A percentile compares a stretch with the other conserved stretches of the same genome.
Evolutionary conservation across 1,284 basidiomycete species (phyloP).

Genomic region (Thelephora terrestris): DNA sequence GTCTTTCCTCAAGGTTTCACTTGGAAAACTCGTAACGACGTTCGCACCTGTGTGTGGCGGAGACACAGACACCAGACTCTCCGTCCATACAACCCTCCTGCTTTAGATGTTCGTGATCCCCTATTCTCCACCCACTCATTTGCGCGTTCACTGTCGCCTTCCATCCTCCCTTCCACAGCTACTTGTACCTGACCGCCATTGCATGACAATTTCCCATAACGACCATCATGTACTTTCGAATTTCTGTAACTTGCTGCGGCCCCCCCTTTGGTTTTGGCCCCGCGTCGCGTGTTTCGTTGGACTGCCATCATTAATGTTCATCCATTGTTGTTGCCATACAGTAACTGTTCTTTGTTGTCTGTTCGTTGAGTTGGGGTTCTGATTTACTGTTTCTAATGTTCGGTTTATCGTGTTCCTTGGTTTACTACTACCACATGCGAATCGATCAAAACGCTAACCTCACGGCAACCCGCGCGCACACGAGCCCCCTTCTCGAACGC

Average conservation of each 20-base stretch:
- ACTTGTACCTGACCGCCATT: not conserved
- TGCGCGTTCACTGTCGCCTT: slow-evolving; percentile 1
- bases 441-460: too few species aligned
- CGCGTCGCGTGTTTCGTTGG: not conserved
- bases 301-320: not conserved
- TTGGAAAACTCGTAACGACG: not conserved
- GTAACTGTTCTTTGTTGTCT: too few species aligned
- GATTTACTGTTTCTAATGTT: too few species aligned
- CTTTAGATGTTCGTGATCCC: not conserved
- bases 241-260: not conserved
- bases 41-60: too few species aligned
- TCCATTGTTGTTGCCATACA: too few species aligned
- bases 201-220: slow-evolving; percentile 10
- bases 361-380: too few species aligned
- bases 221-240: slow-evolving; percentile 5
- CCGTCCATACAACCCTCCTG: slow-evolving; percentile 3
- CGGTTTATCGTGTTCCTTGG: not conserved
- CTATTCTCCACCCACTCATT: slow-evolving; percentile 4
- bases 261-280: not conserved
- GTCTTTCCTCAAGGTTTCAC: not conserved
- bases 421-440: too few species aligned
- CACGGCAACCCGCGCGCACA: too few species aligned
- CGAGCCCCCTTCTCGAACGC: too few species aligned
- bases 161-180: not conserved
- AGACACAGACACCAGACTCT: too few species aligned